Percentiles rank a stretch among this genome's conserved stretches.
These are phyloP conservation scores for Starmerella potacharoeniae DNA, from an alignment of 805 yeast species.

Conservation along the genomic window DNA sequence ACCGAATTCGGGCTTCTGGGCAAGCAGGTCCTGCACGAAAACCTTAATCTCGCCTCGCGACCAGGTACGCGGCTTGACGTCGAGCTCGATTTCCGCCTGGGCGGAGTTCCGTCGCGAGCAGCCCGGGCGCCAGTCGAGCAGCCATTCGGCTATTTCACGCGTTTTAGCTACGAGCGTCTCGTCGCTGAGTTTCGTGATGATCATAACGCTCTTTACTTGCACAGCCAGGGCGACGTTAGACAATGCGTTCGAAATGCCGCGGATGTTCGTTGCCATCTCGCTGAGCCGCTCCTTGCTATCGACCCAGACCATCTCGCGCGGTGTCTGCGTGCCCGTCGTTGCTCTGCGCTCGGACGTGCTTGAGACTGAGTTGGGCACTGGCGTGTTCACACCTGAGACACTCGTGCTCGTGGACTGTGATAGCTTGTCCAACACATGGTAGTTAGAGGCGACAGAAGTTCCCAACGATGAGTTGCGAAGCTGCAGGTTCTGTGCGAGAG, in stretches of 20 bases:
- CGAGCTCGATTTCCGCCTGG: slow-evolving; percentile 4
- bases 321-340: slow-evolving; percentile 18
- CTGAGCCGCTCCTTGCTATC: slow-evolving; percentile 24
- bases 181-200: slow-evolving; percentile 24
- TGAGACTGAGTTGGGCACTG: background rate
- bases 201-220: slow-evolving; percentile 19
- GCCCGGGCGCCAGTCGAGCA: slow-evolving; percentile 21
- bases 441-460: background rate
- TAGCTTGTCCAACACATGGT: background rate
- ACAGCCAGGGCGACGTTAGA: slow-evolving; percentile 23
- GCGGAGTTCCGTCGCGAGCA: background rate
- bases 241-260: slow-evolving; percentile 25
- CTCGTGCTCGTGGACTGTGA: background rate
- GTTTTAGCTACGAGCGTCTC: slow-evolving; percentile 18
- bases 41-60: slow-evolving; percentile 33
- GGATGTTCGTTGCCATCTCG: slow-evolving; percentile 25
- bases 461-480: background rate
- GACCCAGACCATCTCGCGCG: slow-evolving; percentile 23
- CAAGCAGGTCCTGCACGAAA: slow-evolving; percentile 63
- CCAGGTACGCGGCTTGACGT: slow-evolving; percentile 10
- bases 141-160: slow-evolving; percentile 20
- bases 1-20: slow-evolving; percentile 52
- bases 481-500: slow-evolving; percentile 18
- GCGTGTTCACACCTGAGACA: background rate
- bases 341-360: slow-evolving; percentile 10